Evolutionary conservation across 1,139 yeast genomes (phyloP), one percentile per base, ranked within the genome.

Genomic region (Candida freyschussii): DNA sequence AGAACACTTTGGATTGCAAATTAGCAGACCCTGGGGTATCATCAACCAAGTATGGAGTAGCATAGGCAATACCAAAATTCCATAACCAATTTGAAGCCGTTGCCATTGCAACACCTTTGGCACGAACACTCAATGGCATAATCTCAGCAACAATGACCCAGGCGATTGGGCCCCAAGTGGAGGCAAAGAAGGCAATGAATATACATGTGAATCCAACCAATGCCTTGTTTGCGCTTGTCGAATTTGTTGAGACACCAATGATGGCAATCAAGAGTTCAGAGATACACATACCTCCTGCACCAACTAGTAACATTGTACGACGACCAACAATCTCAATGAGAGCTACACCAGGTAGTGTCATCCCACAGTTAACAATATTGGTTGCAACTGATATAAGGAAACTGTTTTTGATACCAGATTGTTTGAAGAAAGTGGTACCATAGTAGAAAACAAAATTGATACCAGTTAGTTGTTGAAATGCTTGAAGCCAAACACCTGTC

Each of bases 61-160:
- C 73, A 55, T 66, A 78, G 10, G 86, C 87, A 59, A 80, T 75
- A 15, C 72, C 75, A 59, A 80, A 82, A 62, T 81, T 82, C 53
- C 76, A 80, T 43, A 80, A 58, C 93, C 93, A 82, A 62, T 82
- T 82, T 30, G 85, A 69, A n/a, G 89, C 81, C 16, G 83, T 77
- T 30, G 84, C 74, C 33, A 80, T 56, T 15, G 89, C 76, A 42
- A 81, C 79, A 10, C 87, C 82, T 57, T 78, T 78, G 50, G 82
- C 85, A 61, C 94, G 69, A 40, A 79, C 73, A 39, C 78, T 70
- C 43, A 82, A 67, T 36, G 86, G 79, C 65, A 70, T 82, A 39
- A 79, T 68, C 58, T 83, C 94, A 32, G 85, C 82, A 43, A 79
- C 68, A 40, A 80, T 65, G 31, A 84, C 87, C 91, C 91, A 82